A percentile compares a stretch with the other conserved stretches of the same genome.
Evolutionary conservation across 106 monocot species (phyloP).

Genomic region (Dendrobium nobile): DNA sequence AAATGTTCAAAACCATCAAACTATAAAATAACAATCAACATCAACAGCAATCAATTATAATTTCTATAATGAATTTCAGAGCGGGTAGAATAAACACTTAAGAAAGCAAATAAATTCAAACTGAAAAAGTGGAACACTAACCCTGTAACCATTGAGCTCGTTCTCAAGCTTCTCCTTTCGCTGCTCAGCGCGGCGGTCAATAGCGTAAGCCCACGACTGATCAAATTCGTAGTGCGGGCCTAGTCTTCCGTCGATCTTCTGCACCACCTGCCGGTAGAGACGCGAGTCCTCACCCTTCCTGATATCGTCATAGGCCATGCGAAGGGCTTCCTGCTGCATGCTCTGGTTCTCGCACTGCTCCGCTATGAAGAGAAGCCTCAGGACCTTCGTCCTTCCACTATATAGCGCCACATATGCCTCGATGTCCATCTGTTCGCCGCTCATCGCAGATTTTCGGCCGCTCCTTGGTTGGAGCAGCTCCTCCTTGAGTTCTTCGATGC

Average conservation of each 20-base stretch:
- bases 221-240: slow-evolving; percentile 61
- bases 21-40: background rate
- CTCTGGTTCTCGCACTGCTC: slow-evolving; percentile 49
- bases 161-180: slow-evolving; percentile 84
- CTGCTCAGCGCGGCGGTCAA: slow-evolving; percentile 63
- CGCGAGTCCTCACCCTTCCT: slow-evolving; percentile 74
- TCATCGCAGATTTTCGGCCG: slow-evolving; percentile 21
- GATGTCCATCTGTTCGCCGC: slow-evolving; percentile 85
- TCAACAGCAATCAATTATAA: background rate
- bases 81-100: background rate
- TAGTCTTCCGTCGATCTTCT: slow-evolving; percentile 58
- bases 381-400: slow-evolving; percentile 68
- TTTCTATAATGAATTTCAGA: background rate
- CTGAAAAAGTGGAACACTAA: slow-evolving; percentile 15
- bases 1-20: background rate
- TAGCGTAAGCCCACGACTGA: slow-evolving; percentile 51
- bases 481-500: slow-evolving; percentile 13
- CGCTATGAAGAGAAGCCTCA: slow-evolving; percentile 76
- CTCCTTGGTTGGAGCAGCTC: slow-evolving; percentile 3
- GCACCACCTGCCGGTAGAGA: slow-evolving; percentile 54
- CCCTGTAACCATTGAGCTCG: slow-evolving; percentile 87
- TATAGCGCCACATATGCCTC: slow-evolving; percentile 87
- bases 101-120: background rate
- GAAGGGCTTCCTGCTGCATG: slow-evolving; percentile 72
- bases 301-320: slow-evolving; percentile 94